A percentile compares a stretch with the other conserved stretches of the same genome.
These are phyloP conservation scores for Cutaneotrichosporon sp. DNA, from an alignment of 1,284 basidiomycete genomes.

Conservation along the genomic window DNA sequence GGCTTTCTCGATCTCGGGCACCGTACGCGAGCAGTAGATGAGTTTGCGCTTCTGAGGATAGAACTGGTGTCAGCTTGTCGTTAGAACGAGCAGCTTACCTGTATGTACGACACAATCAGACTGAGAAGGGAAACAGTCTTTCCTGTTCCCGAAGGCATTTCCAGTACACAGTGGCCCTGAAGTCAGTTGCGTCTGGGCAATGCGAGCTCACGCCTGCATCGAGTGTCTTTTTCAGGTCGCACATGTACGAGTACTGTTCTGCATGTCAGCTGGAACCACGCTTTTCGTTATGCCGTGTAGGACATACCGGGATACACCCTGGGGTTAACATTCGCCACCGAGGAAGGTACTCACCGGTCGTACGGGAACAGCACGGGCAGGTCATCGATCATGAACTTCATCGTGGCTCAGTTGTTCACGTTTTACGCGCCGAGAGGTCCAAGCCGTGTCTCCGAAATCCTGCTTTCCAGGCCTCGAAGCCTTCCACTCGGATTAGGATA, in stretches of 20 bases:
- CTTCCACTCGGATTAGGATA: no score
- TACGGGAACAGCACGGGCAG: conserved; percentile 86
- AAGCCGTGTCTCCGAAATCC: neutral
- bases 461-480: neutral
- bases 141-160: conserved; percentile 99
- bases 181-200: neutral
- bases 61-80: conserved; percentile 56
- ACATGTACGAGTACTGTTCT: conserved; percentile 99
- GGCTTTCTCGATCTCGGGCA: conserved; percentile 99
- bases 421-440: neutral
- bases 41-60: conserved; percentile 89
- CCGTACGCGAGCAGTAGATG: conserved; percentile 98
- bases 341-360: conserved; percentile 53
- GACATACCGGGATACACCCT: conserved; percentile 38
- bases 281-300: no score
- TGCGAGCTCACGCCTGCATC: conserved; percentile 63
- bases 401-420: conserved; percentile 44
- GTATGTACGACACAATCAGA: conserved; percentile 96
- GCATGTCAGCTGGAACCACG: conserved; percentile 15
- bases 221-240: conserved; percentile 91
- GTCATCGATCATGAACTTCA: conserved; percentile 97
- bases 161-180: conserved; percentile 95
- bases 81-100: conserved; percentile 54
- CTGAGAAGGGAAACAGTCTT: conserved; percentile 97
- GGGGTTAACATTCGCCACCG: conserved; percentile 10